A percentile compares a stretch with the other conserved stretches of the same genome.
Conservation (phyloP, 352 stramenopile species). For the Globisporangium perplexum region DNA sequence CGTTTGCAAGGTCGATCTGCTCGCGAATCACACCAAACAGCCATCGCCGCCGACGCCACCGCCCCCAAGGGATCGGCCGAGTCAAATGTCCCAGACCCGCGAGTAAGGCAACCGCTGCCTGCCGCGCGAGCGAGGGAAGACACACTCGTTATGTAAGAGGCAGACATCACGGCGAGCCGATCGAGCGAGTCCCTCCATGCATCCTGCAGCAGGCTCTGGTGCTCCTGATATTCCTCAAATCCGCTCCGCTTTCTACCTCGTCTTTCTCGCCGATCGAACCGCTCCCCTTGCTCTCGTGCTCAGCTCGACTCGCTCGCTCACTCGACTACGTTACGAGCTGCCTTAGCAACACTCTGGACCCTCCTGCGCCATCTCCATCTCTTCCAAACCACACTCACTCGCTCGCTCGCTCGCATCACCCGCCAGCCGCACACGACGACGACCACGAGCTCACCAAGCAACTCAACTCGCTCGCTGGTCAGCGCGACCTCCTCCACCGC, state of each 20-base stretch:
- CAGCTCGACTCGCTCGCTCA: background rate
- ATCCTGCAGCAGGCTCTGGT: too few relatives aligned
- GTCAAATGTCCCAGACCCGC: background rate
- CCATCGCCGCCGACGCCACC: too few relatives aligned
- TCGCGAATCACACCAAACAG: background rate
- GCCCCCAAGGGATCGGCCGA: background rate
- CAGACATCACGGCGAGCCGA: background rate
- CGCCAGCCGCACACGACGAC: too few relatives aligned
- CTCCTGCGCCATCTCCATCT: background rate
- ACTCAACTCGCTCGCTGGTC: background rate
- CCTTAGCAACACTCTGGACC: background rate
- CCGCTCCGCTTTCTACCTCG: background rate
- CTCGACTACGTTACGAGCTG: background rate
- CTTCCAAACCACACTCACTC: background rate
- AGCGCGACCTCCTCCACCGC: too few relatives aligned
- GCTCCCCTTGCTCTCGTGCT: background rate
- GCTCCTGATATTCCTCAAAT: background rate
- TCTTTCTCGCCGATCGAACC: background rate
- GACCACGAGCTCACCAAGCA: background rate
- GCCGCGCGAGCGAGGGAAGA: too few relatives aligned
- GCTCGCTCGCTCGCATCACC: too few relatives aligned
- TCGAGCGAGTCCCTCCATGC: background rate
- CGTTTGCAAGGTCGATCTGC: background rate
- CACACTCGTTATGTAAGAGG: too few relatives aligned
- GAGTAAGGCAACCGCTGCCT: too few relatives aligned